Conservation (phyloP, 306 rosid species). For the Vachellia collinsii region DNA sequence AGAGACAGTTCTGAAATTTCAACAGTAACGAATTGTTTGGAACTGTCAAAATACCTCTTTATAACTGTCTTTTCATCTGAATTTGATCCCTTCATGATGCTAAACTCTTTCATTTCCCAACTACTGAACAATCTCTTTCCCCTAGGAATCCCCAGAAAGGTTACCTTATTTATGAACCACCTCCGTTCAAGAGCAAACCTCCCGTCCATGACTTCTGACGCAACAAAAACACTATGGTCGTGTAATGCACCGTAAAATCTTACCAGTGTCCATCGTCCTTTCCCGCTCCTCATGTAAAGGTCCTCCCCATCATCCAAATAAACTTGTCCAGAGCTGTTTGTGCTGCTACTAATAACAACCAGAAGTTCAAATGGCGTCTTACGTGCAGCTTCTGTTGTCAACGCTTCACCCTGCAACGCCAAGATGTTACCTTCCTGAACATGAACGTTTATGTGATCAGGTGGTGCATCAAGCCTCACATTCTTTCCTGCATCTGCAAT, state of each 20-base stretch:
- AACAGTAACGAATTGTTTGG: conserved; percentile 43
- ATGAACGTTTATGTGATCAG: conserved; percentile 79
- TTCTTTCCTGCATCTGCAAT: conserved; percentile 51
- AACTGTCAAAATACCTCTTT: conserved; percentile 31
- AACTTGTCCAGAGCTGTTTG: conserved; percentile 61
- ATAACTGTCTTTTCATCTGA: conserved; percentile 35
- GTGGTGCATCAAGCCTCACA: conserved; percentile 66
- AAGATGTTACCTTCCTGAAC: conserved; percentile 76
- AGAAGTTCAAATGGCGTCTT: conserved; percentile 68
- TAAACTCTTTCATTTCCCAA: conserved; percentile 31
- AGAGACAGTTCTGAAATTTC: conserved; percentile 54
- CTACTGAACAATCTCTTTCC: conserved; percentile 7
- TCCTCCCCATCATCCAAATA: conserved; percentile 82
- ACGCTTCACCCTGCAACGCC: conserved; percentile 76
- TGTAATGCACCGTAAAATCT: conserved; percentile 45
- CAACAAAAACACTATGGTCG: conserved; percentile 32
- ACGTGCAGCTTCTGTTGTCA: conserved; percentile 51
- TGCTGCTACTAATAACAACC: conserved; percentile 49
- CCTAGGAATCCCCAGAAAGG: conserved; percentile 64
- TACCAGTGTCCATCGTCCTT: conserved; percentile 65
- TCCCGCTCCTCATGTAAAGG: conserved; percentile 55
- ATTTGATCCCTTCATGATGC: conserved; percentile 37
- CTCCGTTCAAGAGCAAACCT: conserved; percentile 60
- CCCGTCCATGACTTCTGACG: conserved; percentile 63
- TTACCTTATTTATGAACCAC: conserved; percentile 64